Conservation (phyloP, 23 red algal genomes). For the Gracilaria domingensis region DNA sequence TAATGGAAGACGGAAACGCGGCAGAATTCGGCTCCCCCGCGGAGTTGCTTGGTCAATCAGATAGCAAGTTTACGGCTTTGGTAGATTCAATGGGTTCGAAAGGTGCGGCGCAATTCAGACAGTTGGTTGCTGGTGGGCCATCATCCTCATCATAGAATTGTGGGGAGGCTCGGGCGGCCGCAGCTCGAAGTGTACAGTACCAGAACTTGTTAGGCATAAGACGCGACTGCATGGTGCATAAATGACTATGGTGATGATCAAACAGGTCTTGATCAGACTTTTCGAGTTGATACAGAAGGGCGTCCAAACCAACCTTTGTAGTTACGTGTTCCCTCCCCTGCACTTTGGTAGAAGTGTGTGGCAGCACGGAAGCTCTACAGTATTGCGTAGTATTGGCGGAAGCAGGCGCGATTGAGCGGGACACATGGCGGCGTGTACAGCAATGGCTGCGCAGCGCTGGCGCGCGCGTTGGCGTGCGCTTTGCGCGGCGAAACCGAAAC, state of each 20-base stretch:
- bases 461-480: neutral
- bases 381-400: no score
- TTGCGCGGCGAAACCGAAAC: conserved; percentile 1
- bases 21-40: conserved; percentile 80
- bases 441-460: no score
- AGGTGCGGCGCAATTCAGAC: conserved; percentile 57
- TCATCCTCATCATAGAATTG: neutral
- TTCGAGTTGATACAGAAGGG: no score
- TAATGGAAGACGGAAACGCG: conserved; percentile 81
- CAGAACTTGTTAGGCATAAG: neutral
- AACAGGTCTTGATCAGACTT: no score
- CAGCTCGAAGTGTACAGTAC: neutral
- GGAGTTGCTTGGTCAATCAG: conserved; percentile 46
- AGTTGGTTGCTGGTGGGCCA: conserved; percentile 25
- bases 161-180: neutral
- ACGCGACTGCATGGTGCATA: no score
- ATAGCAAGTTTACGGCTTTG: conserved; percentile 61
- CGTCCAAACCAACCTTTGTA: no score
- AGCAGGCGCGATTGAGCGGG: no score
- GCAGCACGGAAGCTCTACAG: no score
- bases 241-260: no score
- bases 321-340: no score
- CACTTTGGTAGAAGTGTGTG: no score
- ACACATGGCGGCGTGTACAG: neutral
- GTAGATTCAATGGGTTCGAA: conserved; percentile 69